phyloP scores from a whole-genome alignment of 495 filamentous ascomycete species.

The Massariosphaeria phaeospora region DNA sequence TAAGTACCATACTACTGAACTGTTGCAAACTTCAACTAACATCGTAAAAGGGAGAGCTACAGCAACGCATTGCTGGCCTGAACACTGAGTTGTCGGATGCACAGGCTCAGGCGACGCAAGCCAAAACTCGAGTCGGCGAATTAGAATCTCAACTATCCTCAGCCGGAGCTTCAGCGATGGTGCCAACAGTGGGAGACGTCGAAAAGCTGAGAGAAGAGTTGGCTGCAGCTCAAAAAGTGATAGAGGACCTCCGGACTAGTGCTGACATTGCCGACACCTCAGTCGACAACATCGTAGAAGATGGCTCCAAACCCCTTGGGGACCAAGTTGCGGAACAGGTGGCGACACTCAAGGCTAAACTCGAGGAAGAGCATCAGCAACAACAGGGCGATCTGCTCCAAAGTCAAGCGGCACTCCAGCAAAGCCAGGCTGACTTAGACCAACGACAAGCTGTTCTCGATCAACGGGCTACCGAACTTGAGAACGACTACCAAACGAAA shows the following conservation, averaged over 20 bases:
- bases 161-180: neutral
- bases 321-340: conserved; percentile 26
- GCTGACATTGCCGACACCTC: conserved; percentile 30
- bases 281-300: conserved; percentile 14
- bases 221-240: conserved; percentile 43
- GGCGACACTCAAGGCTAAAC: neutral
- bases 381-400: too few relatives aligned
- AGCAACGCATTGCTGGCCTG: conserved; percentile 31
- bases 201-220: conserved; percentile 45
- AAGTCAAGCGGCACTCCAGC: neutral
- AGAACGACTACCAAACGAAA: too few relatives aligned
- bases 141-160: conserved; percentile 12
- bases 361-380: neutral
- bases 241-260: conserved; percentile 40
- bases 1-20: conserved; percentile 19
- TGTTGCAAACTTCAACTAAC: neutral
- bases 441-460: neutral
- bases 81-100: conserved; percentile 19
- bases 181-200: conserved; percentile 32
- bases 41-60: conserved; percentile 29
- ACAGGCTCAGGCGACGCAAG: conserved; percentile 3
- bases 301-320: conserved; percentile 34
- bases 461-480: neutral
- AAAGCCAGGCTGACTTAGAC: neutral
- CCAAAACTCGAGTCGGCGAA: conserved; percentile 11